Evolutionary conservation across 305 asterid genomes (phyloP).

Genomic region (Euphrasia arctica): DNA sequence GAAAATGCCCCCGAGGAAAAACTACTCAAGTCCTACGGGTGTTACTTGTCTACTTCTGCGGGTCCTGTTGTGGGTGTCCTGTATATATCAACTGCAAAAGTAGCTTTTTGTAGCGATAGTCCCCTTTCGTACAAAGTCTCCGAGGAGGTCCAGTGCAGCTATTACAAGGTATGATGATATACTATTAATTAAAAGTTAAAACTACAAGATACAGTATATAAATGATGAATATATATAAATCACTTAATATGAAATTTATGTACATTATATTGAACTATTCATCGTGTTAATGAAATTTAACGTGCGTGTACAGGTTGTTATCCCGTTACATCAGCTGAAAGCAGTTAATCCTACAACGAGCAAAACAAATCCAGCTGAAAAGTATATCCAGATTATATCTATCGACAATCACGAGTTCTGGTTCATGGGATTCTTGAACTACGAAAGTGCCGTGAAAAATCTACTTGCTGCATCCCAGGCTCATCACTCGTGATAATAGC

Average conservation of each 20-base stretch:
- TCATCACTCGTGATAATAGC: conserved; percentile 27
- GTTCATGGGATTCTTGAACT: conserved; percentile 92
- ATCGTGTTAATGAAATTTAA: conserved; percentile 3
- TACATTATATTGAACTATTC: too few relatives aligned
- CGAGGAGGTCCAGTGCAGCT: conserved; percentile 71
- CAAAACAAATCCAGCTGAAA: conserved; percentile 73
- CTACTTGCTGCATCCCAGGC: conserved; percentile 53
- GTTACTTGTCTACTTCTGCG: conserved; percentile 94
- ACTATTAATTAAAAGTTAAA: background rate
- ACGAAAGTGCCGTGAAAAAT: conserved; percentile 77
- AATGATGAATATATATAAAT: too few relatives aligned
- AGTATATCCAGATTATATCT: conserved; percentile 82
- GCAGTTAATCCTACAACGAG: conserved; percentile 73
- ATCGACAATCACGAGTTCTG: conserved; percentile 95
- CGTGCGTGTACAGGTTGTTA: conserved; percentile 52
- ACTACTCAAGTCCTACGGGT: conserved; percentile 66
- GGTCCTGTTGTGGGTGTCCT: conserved; percentile 92
- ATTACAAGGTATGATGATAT: conserved; percentile 61
- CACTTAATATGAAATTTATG: too few relatives aligned
- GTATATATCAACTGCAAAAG: conserved; percentile 69
- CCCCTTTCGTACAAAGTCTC: conserved; percentile 74
- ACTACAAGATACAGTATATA: too few relatives aligned
- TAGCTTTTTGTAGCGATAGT: conserved; percentile 86
- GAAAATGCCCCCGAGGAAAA: conserved; percentile 78
- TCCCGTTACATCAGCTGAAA: conserved; percentile 71